Percentiles rank a stretch among this genome's conserved stretches.
phyloP scores from a whole-genome alignment of 2,329 filamentous ascomycete genomes.

The Pestalotiopsis sp. region DNA sequence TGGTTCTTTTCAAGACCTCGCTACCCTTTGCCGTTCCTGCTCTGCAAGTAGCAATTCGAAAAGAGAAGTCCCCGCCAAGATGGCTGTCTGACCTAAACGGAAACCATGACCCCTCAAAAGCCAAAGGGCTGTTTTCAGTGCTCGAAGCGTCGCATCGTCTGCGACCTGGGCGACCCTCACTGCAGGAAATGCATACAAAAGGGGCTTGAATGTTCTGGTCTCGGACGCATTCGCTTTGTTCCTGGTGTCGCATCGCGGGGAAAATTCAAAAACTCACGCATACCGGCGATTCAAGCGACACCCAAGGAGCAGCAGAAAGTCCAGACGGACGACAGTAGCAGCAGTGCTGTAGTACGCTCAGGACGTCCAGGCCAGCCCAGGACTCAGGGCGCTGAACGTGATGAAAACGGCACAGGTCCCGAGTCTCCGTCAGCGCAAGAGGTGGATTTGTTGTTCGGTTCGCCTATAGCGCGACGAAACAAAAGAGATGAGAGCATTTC shows the following conservation, averaged over 20 bases:
- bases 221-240: slow-evolving; percentile 37
- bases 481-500: slow-evolving; percentile 2
- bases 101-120: background rate
- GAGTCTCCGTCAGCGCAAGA: background rate
- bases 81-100: background rate
- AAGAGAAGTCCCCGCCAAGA: background rate
- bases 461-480: background rate
- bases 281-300: background rate
- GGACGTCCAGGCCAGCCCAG: background rate
- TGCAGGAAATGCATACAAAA: slow-evolving; percentile 41
- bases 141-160: slow-evolving; percentile 37
- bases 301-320: background rate
- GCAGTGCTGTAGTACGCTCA: background rate
- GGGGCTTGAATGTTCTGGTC: slow-evolving; percentile 39
- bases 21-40: background rate
- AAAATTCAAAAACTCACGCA: slow-evolving; percentile 15
- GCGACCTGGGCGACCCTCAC: slow-evolving; percentile 39
- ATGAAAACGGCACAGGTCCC: background rate
- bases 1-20: background rate
- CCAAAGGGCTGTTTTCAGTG: slow-evolving; percentile 39
- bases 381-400: background rate
- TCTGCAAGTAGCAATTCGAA: background rate
- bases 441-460: background rate
- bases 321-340: slow-evolving; percentile 6
- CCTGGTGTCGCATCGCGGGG: slow-evolving; percentile 28